Conservation (phyloP, 306 rosid species). For the Phaseolus lunatus region DNA sequence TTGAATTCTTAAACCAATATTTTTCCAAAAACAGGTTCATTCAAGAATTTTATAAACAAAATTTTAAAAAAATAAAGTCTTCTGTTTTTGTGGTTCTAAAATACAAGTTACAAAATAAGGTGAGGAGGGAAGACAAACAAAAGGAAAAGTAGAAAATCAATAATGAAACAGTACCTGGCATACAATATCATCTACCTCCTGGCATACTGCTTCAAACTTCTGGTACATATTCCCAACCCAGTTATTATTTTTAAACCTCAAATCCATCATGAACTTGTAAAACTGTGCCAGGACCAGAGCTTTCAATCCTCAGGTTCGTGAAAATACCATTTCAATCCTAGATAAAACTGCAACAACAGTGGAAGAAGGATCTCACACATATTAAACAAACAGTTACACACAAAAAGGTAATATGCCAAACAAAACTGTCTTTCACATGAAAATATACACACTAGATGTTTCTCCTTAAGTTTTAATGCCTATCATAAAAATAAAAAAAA, state of each 20-base stretch:
- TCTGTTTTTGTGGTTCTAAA: neutral
- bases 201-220: conserved; percentile 84
- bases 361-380: conserved; percentile 17
- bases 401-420: conserved; percentile 17
- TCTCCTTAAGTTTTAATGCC: neutral
- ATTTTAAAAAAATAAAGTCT: neutral
- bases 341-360: conserved; percentile 37
- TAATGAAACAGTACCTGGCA: conserved; percentile 61
- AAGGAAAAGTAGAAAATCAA: conserved; percentile 26
- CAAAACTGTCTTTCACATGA: conserved; percentile 1
- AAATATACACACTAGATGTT: conserved; percentile 12
- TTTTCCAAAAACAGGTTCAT: conserved; percentile 2
- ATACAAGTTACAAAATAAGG: neutral
- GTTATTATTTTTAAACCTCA: conserved; percentile 53
- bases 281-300: conserved; percentile 12
- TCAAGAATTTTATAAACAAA: neutral
- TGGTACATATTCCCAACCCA: conserved; percentile 85
- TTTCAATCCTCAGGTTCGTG: conserved; percentile 23
- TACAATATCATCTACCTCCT: conserved; percentile 77
- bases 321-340: conserved; percentile 5
- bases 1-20: conserved; percentile 6
- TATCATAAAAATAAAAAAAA: neutral
- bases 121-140: neutral
- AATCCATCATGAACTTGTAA: conserved; percentile 61
- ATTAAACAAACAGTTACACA: neutral